Evolutionary conservation across 805 yeast species (phyloP), one percentile per base, ranked within the genome.

Genomic region (Pichia heedii): DNA sequence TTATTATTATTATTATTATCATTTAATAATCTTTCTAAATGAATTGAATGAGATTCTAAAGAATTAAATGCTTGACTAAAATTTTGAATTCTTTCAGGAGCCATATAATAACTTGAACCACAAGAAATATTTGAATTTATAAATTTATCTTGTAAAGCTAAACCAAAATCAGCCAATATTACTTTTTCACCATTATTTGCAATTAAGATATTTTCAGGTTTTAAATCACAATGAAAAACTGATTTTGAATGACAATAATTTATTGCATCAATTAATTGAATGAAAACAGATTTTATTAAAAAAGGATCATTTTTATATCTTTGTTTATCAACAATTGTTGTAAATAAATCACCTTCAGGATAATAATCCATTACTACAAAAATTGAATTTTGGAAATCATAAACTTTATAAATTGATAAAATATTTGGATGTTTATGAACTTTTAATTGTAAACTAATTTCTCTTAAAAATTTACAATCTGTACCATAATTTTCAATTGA

Each of bases 181-280:
- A 82, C 67, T 43, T 66, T 71, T 42, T 70, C 59, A 46, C 79
- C 86, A 53, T 74, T 69, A 56, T 62, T 61, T 12, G 76, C 71
- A 40, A 88, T 78, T 55, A 93, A 68, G 44, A 93, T 76, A 66
- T 93, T 93, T 61, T 93, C 97, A 6, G 98, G 98, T 67, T 93
- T 93, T 51, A 89, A 77, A 63, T 89, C 97, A 58, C 97, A 84
- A 60, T 89, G 97, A 60, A 80, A 90, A 32, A 90, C 77, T n/a
- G 84, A 81, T 48, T 74, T 76, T 2, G 81, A 70, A 61, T 90
- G 97, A 56, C 94, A 84, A 65, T 81, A 84, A 49, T 77, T 76
- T 42, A 89, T 73, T 3, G 89, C 96, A 49, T 88, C 84, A 36
- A 90, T 69, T 60, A 93, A 73, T 63, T 93, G 97, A 35, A 73